phyloP scores from a whole-genome alignment of 2,329 filamentous ascomycete species.

The Ophiocordyceps robertsii region DNA sequence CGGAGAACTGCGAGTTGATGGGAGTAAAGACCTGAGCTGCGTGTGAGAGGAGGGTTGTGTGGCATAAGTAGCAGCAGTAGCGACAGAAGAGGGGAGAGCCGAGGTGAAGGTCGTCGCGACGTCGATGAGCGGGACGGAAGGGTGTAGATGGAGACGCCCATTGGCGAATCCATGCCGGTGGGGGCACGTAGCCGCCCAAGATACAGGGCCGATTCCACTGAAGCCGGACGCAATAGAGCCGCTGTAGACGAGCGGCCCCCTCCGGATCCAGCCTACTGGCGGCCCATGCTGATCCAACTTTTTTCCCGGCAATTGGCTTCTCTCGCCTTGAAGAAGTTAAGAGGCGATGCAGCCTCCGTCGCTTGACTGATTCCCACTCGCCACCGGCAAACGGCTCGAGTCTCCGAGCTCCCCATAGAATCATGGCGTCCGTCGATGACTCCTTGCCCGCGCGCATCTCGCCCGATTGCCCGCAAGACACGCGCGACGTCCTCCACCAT shows the following conservation, averaged over 20 bases:
- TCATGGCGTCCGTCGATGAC: constrained; percentile 26
- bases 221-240: neutral
- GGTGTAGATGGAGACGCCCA: too few species aligned
- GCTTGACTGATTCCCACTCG: too few species aligned
- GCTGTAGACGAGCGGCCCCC: neutral
- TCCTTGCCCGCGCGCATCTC: constrained; percentile 40
- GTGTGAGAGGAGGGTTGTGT: neutral
- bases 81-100: neutral
- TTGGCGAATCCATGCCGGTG: too few species aligned
- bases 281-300: neutral
- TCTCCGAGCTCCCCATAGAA: neutral
- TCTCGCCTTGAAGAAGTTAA: too few species aligned
- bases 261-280: neutral
- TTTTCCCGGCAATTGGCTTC: neutral
- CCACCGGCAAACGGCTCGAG: too few species aligned
- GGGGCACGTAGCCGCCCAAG: neutral
- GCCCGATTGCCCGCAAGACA: constrained; percentile 33
- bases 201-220: neutral
- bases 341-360: too few species aligned
- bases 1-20: neutral
- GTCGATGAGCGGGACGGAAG: neutral
- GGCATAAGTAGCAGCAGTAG: neutral
- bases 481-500: constrained; percentile 36
- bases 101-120: neutral
- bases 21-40: too few species aligned